phyloP scores from a whole-genome alignment of 352 stramenopile genomes.

The Pythium pectinolyticum region DNA sequence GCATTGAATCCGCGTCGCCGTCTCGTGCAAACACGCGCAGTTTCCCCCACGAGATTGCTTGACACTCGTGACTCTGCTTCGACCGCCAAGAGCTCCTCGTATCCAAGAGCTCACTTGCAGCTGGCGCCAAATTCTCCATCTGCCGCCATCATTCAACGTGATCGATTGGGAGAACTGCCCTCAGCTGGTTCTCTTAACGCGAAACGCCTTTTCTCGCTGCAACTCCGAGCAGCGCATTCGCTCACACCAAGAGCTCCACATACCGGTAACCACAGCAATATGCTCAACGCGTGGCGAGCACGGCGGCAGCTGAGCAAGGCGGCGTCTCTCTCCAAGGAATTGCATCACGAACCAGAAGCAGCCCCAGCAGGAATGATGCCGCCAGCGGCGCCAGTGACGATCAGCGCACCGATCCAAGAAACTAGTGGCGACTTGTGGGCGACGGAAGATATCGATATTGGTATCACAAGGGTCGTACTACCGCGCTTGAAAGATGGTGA shows the following conservation, averaged over 20 bases:
- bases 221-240: too few relatives aligned
- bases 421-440: conserved; percentile 30
- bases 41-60: too few relatives aligned
- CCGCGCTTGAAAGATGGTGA: neutral
- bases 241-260: neutral
- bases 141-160: neutral
- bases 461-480: conserved; percentile 41
- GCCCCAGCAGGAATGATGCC: neutral
- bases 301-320: conserved; percentile 5
- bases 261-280: neutral
- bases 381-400: neutral
- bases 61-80: neutral
- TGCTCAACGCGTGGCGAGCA: conserved; percentile 17
- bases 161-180: neutral
- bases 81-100: neutral
- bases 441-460: conserved; percentile 46
- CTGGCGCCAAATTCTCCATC: neutral
- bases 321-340: conserved; percentile 1
- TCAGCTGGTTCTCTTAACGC: neutral
- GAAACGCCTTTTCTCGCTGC: neutral
- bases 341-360: neutral
- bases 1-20: neutral
- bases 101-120: neutral
- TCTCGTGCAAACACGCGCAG: too few relatives aligned
- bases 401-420: neutral